Conservation (phyloP, 2,329 filamentous ascomycete species). For the Didymella arachidicola region DNA sequence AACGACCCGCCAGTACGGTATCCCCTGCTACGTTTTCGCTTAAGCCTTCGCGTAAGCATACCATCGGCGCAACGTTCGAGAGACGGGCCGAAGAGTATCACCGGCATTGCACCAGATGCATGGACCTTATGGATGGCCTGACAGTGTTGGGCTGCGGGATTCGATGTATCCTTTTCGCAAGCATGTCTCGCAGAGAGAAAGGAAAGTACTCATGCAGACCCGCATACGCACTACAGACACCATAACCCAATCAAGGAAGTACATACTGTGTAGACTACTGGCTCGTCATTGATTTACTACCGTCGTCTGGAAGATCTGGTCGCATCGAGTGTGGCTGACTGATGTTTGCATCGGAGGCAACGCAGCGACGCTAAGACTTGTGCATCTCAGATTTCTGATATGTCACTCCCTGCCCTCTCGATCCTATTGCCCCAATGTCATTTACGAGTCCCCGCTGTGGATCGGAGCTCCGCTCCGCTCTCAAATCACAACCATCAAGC, state of each 20-base stretch:
- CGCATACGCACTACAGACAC: neutral
- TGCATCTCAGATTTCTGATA: neutral
- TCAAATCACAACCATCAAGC: constrained; percentile 1
- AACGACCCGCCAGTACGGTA: constrained; percentile 42
- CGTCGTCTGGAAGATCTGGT: neutral
- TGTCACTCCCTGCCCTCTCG: neutral
- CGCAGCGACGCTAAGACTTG: neutral
- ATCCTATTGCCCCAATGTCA: neutral
- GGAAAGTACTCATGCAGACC: neutral
- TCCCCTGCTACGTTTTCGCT: constrained; percentile 48
- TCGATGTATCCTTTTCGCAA: neutral
- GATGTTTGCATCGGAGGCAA: neutral
- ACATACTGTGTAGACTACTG: constrained; percentile 6
- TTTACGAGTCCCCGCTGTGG: neutral
- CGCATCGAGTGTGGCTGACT: constrained; percentile 6
- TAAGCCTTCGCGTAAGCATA: constrained; percentile 21
- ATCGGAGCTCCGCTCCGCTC: neutral
- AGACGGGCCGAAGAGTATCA: constrained; percentile 11
- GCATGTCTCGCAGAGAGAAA: neutral
- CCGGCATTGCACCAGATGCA: constrained; percentile 1
- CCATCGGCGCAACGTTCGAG: constrained; percentile 6
- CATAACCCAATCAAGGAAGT: neutral
- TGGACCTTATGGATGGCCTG: neutral
- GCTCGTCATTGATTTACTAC: neutral
- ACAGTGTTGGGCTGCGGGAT: neutral